A percentile compares a stretch with the other conserved stretches of the same genome.
phyloP scores from a whole-genome alignment of 2,329 filamentous ascomycete species.

The Corynespora cassiicola region DNA sequence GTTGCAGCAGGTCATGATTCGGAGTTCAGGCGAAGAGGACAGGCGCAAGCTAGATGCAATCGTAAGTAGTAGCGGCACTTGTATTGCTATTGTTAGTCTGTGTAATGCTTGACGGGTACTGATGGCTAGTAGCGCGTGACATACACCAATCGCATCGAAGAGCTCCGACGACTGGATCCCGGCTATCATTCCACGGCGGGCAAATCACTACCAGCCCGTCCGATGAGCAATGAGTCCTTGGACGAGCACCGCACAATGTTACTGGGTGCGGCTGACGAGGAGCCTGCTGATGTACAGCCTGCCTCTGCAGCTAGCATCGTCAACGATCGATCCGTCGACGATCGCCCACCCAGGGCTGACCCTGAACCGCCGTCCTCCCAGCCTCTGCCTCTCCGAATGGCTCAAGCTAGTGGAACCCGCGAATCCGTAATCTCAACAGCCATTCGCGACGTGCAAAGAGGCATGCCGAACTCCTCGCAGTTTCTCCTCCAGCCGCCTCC shows the following conservation, averaged over 20 bases:
- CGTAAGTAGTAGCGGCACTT: slow-evolving; percentile 62
- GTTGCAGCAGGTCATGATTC: slow-evolving; percentile 83
- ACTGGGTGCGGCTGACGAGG: slow-evolving; percentile 42
- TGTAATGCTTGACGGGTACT: slow-evolving; percentile 7
- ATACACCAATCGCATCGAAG: slow-evolving; percentile 87
- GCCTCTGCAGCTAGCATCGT: slow-evolving; percentile 61
- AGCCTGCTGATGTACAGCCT: slow-evolving; percentile 57
- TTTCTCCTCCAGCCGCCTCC: slow-evolving; percentile 45
- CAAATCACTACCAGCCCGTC: slow-evolving; percentile 79
- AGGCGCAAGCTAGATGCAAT: slow-evolving; percentile 91
- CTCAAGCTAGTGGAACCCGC: slow-evolving; percentile 28
- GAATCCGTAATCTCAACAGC: slow-evolving; percentile 50
- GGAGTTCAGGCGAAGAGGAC: slow-evolving; percentile 85
- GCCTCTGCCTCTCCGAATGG: slow-evolving; percentile 42
- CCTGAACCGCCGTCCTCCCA: slow-evolving; percentile 26
- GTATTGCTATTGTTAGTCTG: not conserved
- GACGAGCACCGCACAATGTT: slow-evolving; percentile 46
- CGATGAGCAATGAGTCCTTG: slow-evolving; percentile 66
- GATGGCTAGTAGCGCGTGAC: slow-evolving; percentile 71
- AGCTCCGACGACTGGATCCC: slow-evolving; percentile 77
- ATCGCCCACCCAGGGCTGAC: slow-evolving; percentile 20
- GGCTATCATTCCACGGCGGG: slow-evolving; percentile 57
- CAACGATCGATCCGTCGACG: slow-evolving; percentile 47
- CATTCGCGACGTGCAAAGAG: slow-evolving; percentile 49
- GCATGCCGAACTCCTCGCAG: slow-evolving; percentile 31